Evolutionary conservation across 805 yeast genomes (phyloP), one percentile per base, ranked within the genome.

Genomic region (Yarrowia bubula): DNA sequence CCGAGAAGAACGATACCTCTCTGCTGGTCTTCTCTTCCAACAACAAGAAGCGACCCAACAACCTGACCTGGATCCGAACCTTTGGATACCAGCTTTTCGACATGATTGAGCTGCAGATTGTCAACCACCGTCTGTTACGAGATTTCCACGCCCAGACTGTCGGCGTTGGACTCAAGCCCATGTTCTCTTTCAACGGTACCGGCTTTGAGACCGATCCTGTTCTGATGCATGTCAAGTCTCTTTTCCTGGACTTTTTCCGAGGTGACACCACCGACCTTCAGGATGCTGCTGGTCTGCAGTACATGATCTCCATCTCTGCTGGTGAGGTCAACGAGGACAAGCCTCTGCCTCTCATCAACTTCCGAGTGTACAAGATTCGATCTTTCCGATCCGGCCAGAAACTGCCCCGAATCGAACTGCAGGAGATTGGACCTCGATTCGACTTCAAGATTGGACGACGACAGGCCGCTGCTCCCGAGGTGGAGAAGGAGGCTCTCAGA

Each of bases 241-340:
- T 92, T 69, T 92, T 95, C 72, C 73, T 95, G 69, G 99, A 95
- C 77, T 88, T 95, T 75, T 95, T 87, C 82, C 83, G 96, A 70
- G 81, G 98, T 14, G 91, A 89, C 70, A 86, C 83, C 64, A 86
- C 92, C 28, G 87, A 85, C 66, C 79, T 88, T 71, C 92, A 91
- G 73, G 99, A 95, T 75, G 96, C 93, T 50, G 96, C 97, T 1
- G 98, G 98, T 57, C 81, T 95, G 70, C 98, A 95, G 77, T 89
- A 90, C 75, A 88, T 95, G 62, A 91, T 95, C 70, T 84, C 96
- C 3, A 78, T 95, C 65, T 84, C 91, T 39, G 86, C 88, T 1
- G 87, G 88, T 15, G 95, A 89, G 70, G 92, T 89, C 70, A 82
- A 85, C 68, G 90, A 88, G 72, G 86, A 86, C 65, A 82, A 81